Percentiles rank a stretch among this genome's conserved stretches.
These are phyloP conservation scores for Eucalyptus pauciflora DNA, from an alignment of 345 rosid genomes.

Conservation along the genomic window DNA sequence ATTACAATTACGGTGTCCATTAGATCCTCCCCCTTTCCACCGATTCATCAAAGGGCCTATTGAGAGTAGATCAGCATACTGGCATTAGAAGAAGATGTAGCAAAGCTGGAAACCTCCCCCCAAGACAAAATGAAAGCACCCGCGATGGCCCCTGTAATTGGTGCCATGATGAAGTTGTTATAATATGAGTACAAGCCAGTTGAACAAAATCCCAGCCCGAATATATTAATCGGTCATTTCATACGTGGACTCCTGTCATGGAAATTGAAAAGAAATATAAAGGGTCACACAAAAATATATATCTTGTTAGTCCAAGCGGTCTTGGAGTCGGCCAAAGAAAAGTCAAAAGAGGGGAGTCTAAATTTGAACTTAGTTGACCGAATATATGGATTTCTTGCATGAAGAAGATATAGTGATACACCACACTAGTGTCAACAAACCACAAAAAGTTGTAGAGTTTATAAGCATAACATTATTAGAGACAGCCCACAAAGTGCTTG, in stretches of 20 bases:
- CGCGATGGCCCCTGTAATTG: constrained; percentile 40
- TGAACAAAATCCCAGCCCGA: too few relatives aligned
- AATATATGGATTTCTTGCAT: background rate
- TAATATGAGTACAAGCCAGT: background rate
- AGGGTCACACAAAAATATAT: background rate
- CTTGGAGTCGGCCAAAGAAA: background rate
- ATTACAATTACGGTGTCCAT: background rate
- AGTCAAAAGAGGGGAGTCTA: background rate
- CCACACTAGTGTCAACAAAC: accelerated
- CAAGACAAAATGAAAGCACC: constrained; percentile 48
- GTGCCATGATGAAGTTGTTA: constrained; percentile 31
- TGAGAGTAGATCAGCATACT: background rate
- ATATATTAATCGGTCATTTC: background rate
- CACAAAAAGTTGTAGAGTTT: background rate
- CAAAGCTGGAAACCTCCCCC: constrained; percentile 4
- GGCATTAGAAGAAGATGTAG: constrained; percentile 12
- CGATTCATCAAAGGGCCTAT: background rate
- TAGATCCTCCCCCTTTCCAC: background rate
- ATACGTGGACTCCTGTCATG: background rate
- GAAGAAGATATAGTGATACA: background rate
- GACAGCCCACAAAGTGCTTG: background rate
- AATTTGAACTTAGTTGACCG: background rate
- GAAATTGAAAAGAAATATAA: background rate
- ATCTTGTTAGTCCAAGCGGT: background rate
- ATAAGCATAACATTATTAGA: background rate